These are phyloP conservation scores for Calonectria henricotiae DNA, from an alignment of 2,329 filamentous ascomycete genomes.

Conservation along the genomic window DNA sequence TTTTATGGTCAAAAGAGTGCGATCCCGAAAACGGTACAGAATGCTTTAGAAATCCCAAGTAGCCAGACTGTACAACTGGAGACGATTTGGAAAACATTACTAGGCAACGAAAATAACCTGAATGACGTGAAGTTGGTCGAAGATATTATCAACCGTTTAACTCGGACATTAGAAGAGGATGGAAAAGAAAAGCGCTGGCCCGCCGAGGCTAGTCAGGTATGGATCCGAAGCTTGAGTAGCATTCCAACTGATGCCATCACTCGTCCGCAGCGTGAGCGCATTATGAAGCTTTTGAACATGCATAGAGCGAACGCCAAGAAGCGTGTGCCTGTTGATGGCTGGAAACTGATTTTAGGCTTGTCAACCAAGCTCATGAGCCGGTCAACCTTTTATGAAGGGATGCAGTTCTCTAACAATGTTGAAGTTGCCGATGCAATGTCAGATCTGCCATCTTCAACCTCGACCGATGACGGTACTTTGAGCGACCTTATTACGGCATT, in stretches of 20 bases:
- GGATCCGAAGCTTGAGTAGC: constrained; percentile 56
- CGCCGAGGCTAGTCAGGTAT: constrained; percentile 51
- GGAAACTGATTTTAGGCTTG: constrained; percentile 63
- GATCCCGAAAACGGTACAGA: constrained; percentile 50
- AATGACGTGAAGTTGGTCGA: constrained; percentile 56
- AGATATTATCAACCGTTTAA: constrained; percentile 56
- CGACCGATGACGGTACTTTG: constrained; percentile 49
- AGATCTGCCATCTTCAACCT: constrained; percentile 48
- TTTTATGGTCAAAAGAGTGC: constrained; percentile 49
- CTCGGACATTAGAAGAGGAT: constrained; percentile 52
- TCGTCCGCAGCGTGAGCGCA: constrained; percentile 63
- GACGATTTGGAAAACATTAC: constrained; percentile 54
- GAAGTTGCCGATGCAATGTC: constrained; percentile 57
- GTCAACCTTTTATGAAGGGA: constrained; percentile 68
- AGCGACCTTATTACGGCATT: constrained; percentile 58
- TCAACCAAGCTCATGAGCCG: constrained; percentile 67
- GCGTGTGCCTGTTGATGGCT: constrained; percentile 52
- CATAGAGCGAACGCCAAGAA: constrained; percentile 51
- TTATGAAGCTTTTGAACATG: constrained; percentile 59
- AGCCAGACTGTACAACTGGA: constrained; percentile 41
- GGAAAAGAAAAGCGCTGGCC: constrained; percentile 56
- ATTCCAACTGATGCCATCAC: constrained; percentile 61
- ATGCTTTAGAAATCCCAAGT: constrained; percentile 46
- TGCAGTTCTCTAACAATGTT: constrained; percentile 61
- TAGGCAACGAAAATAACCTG: constrained; percentile 60